These are phyloP conservation scores for Panicum miliaceum DNA, from an alignment of 176 grass and related monocot genomes.

Conservation along the genomic window DNA sequence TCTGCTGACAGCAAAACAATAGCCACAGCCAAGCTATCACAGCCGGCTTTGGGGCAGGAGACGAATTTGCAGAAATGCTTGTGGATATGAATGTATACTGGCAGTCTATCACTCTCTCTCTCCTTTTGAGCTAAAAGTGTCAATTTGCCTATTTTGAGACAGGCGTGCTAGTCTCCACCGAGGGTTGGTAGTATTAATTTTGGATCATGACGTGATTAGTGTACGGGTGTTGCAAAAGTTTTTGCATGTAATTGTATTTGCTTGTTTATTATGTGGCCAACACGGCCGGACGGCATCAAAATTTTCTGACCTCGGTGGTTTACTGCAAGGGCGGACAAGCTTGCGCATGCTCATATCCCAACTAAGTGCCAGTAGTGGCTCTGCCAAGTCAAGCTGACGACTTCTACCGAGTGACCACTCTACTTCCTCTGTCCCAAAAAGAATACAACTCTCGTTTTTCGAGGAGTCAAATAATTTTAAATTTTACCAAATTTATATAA, in stretches of 20 bases:
- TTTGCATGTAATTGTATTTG: not conserved
- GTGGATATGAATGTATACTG: conserved; percentile 14
- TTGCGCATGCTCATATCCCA: not conserved
- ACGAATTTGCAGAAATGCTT: not conserved
- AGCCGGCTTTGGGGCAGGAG: not conserved
- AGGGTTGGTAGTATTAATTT: no score
- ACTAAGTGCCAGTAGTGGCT: no score
- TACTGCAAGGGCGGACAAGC: no score
- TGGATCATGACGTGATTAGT: not conserved
- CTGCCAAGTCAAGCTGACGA: conserved; percentile 32
- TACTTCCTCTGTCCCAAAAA: no score
- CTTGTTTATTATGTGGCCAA: not conserved
- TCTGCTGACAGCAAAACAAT: not conserved
- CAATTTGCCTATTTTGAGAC: not conserved
- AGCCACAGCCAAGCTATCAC: not conserved
- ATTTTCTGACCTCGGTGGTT: not conserved
- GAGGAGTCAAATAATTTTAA: no score
- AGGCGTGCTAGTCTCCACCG: conserved; percentile 34
- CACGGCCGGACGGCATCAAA: not conserved
- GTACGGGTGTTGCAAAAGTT: not conserved
- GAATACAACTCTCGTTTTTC: no score
- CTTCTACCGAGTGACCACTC: not conserved
- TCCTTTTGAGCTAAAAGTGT: not conserved
- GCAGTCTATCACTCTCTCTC: no score
- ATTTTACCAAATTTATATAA: no score